Conservation (phyloP, 352 stramenopile species). For the Phytophthora lateralis region DNA sequence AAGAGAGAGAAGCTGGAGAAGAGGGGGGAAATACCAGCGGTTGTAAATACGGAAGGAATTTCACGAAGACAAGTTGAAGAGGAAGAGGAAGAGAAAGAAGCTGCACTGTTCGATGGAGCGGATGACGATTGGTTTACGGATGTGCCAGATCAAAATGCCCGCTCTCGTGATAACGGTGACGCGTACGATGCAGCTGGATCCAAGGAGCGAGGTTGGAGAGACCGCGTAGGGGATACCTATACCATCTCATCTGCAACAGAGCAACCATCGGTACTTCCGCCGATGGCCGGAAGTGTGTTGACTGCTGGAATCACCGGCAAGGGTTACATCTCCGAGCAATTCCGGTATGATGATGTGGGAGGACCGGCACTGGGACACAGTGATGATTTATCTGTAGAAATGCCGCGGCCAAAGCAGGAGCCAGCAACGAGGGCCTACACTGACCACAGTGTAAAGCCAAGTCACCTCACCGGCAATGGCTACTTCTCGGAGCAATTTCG, state of each 20-base stretch:
- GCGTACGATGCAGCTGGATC: conserved; percentile 18
- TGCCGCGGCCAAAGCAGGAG: conserved; percentile 31
- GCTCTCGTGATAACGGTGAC: conserved; percentile 16
- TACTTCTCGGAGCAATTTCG: conserved; percentile 40
- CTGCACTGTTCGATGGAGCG: conserved; percentile 49
- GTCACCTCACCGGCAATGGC: conserved; percentile 19
- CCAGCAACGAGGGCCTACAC: not conserved
- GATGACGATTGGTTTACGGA: conserved; percentile 76
- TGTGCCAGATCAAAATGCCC: conserved; percentile 17
- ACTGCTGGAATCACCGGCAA: conserved; percentile 33
- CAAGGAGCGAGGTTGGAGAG: conserved; percentile 35
- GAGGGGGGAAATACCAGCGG: not conserved
- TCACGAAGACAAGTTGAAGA: not conserved
- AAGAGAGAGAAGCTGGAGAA: conserved; percentile 23
- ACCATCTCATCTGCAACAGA: conserved; percentile 21
- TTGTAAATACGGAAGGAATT: not conserved
- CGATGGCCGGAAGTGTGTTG: conserved; percentile 16
- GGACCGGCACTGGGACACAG: conserved; percentile 32
- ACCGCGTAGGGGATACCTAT: conserved; percentile 36
- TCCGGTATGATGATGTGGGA: conserved; percentile 35
- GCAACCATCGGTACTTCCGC: conserved; percentile 10
- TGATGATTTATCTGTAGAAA: conserved; percentile 19
- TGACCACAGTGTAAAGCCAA: conserved; percentile 17
- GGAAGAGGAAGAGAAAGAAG: conserved; percentile 2
- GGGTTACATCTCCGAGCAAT: conserved; percentile 44